Percentiles rank a stretch among this genome's conserved stretches.
Conservation (phyloP, 2,329 filamentous ascomycete genomes). For the Fusarium fracticaudum region DNA sequence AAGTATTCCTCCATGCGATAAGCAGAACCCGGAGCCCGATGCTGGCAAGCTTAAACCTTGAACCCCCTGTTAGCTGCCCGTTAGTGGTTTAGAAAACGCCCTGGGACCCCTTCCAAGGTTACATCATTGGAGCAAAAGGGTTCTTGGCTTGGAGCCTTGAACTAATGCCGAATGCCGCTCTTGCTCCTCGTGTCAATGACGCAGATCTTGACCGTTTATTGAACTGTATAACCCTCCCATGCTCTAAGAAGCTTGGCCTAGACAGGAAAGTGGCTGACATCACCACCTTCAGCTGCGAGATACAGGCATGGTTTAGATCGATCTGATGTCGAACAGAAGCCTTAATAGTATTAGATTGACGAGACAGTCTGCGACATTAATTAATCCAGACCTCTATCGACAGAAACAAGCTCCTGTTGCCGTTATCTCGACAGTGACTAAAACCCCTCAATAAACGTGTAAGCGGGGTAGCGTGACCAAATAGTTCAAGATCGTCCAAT, state of each 20-base stretch:
- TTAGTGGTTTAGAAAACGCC: neutral
- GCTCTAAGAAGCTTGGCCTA: neutral
- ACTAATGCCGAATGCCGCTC: neutral
- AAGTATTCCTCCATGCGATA: neutral
- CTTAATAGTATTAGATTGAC: conserved; percentile 1
- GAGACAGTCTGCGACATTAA: neutral
- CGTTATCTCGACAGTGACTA: neutral
- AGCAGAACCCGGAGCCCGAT: neutral
- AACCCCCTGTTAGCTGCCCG: neutral
- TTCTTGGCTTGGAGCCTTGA: neutral
- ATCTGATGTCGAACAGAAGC: neutral
- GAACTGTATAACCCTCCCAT: conserved; percentile 9
- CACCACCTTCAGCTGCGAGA: neutral
- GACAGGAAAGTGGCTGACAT: conserved; percentile 17
- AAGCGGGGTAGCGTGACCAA: conserved; percentile 19
- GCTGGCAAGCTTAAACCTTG: neutral
- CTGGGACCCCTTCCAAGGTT: neutral
- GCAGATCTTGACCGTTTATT: conserved; percentile 15
- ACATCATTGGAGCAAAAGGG: neutral
- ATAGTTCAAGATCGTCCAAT: conserved; percentile 23
- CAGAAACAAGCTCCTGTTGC: neutral
- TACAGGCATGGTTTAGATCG: neutral
- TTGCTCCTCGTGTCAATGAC: neutral
- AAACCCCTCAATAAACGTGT: conserved; percentile 7
- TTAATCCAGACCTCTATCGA: neutral